phyloP scores from a whole-genome alignment of 129 eudicot genomes.

The Gnaphalium uliginosum region DNA sequence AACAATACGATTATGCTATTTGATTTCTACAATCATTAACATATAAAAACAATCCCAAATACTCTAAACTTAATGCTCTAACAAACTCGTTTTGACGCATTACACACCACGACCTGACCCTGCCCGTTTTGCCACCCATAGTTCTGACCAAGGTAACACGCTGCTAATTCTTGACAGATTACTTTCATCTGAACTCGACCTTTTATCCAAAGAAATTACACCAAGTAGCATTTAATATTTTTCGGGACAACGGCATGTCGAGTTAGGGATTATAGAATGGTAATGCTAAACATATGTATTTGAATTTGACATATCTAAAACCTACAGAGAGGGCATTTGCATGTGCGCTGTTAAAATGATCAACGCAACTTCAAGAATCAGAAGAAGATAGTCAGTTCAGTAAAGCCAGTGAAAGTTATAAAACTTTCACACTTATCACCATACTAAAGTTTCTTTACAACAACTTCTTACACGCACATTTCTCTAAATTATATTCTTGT shows the following conservation, averaged over 20 bases:
- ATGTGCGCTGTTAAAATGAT: not conserved
- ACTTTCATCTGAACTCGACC: not conserved
- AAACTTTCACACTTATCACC: not conserved
- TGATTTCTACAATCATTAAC: not conserved
- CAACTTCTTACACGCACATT: not conserved
- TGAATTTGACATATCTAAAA: not conserved
- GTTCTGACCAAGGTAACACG: not conserved
- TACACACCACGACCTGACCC: not conserved
- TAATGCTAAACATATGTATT: not conserved
- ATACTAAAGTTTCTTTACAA: not conserved
- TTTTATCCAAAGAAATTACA: not conserved
- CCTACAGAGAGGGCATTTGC: not conserved
- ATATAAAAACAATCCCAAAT: too few species aligned
- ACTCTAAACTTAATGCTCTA: not conserved
- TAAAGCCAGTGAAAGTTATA: not conserved
- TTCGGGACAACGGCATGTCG: not conserved
- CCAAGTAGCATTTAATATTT: slow-evolving; percentile 9
- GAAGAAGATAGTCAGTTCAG: not conserved
- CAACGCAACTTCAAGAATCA: not conserved
- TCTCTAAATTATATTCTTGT: not conserved
- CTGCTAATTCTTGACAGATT: not conserved
- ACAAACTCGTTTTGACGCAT: not conserved
- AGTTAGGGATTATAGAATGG: not conserved
- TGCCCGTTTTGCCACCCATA: not conserved
- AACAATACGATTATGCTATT: not conserved